These are phyloP conservation scores for Podila epigama DNA, from an alignment of 192 early-diverging fungal species.

Conservation along the genomic window DNA sequence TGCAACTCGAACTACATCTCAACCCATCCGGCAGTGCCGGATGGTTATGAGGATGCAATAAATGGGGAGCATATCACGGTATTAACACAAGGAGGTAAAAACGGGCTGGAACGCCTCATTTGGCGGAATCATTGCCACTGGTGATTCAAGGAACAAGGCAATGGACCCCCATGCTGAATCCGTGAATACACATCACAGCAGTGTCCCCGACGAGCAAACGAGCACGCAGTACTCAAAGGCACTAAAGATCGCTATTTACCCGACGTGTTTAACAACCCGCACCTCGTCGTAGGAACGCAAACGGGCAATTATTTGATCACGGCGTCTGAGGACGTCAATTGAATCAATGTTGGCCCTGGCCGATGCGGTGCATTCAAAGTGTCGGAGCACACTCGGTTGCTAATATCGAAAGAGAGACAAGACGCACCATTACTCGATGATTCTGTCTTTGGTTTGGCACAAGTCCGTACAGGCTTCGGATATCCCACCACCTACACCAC, in stretches of 20 bases:
- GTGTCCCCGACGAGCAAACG: constrained; percentile 19
- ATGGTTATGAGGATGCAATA: constrained; percentile 29
- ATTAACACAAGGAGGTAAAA: constrained; percentile 14
- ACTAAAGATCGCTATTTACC: constrained; percentile 24
- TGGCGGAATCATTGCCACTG: constrained; percentile 17
- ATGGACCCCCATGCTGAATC: constrained; percentile 28
- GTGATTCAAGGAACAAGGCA: constrained; percentile 16
- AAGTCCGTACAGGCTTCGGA: constrained; percentile 19
- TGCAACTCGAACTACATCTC: constrained; percentile 19
- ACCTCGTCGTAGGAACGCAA: constrained; percentile 23
- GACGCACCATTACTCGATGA: constrained; percentile 4
- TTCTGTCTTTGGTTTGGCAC: constrained; percentile 10
- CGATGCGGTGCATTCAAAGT: constrained; percentile 2
- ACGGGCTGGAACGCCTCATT: constrained; percentile 20
- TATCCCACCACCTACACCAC: constrained; percentile 15
- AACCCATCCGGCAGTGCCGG: constrained; percentile 20
- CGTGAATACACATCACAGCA: constrained; percentile 17
- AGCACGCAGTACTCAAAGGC: constrained; percentile 21
- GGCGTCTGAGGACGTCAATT: constrained; percentile 3
- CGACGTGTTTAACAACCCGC: constrained; percentile 35
- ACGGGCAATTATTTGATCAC: constrained; percentile 30
- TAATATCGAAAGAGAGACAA: constrained; percentile 14
- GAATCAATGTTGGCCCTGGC: constrained; percentile 11
- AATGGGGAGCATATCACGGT: constrained; percentile 23
- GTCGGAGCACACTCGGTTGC: constrained; percentile 14